Evolutionary conservation across 441 rosid species (phyloP).

Genomic region (Monsonia emarginata): DNA sequence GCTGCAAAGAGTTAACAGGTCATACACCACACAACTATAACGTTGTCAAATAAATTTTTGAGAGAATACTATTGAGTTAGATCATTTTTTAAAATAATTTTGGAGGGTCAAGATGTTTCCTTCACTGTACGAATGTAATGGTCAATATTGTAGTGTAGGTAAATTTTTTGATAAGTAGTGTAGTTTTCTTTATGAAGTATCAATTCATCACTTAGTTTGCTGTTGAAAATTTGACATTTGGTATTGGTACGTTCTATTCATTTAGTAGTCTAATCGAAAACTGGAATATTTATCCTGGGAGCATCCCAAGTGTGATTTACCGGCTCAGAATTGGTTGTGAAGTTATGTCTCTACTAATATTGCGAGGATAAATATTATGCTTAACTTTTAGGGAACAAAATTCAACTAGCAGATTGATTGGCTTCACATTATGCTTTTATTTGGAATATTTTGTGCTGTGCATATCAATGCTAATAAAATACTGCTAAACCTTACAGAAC

Average conservation of each 20-base stretch:
- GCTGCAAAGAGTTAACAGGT: constrained; percentile 13
- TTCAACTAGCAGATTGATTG: too few relatives aligned
- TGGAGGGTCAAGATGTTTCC: constrained; percentile 3
- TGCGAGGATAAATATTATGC: too few relatives aligned
- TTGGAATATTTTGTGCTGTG: too few relatives aligned
- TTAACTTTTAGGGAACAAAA: too few relatives aligned
- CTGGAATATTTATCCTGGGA: neutral
- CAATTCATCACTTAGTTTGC: neutral
- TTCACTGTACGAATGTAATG: neutral
- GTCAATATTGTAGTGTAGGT: constrained; percentile 8
- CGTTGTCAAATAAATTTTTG: constrained; percentile 9
- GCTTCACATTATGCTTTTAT: too few relatives aligned
- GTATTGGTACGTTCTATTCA: neutral
- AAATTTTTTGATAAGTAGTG: neutral
- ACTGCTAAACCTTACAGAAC: neutral
- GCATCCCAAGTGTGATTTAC: neutral
- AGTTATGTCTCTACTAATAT: too few relatives aligned
- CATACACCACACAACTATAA: constrained; percentile 10
- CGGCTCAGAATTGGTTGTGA: neutral
- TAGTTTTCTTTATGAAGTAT: neutral
- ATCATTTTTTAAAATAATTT: constrained; percentile 17
- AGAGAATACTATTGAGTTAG: constrained; percentile 1
- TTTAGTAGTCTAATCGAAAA: neutral
- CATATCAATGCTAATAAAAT: too few relatives aligned
- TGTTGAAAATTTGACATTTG: constrained; percentile 2